Base-by-base conservation (phyloP, 306 rosid species). In the Ammopiptanthus mongolicus region DNA sequence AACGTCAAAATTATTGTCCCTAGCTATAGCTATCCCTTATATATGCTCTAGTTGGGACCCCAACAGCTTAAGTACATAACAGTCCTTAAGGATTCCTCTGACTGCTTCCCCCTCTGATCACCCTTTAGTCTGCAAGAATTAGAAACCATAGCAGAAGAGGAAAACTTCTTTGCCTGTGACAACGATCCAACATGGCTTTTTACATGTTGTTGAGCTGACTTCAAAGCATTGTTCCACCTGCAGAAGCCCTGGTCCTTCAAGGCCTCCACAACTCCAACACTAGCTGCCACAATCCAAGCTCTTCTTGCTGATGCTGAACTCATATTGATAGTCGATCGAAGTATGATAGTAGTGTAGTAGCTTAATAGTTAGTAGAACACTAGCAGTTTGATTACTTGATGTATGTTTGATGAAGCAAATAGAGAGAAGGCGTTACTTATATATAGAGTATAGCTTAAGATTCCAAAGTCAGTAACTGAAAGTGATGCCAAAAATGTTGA, bases 11-110 rank as follows among this genome's bases (percentile, higher is more conserved):
- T n/a, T n/a, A n/a, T n/a, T n/a, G n/a, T n/a, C n/a, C n/a, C n/a
- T n/a, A n/a, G n/a, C n/a, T n/a, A n/a, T 25, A 25, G 28, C 28
- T 1, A n/a, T n/a, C n/a, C n/a, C n/a, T n/a, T n/a, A n/a, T 3
- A 0, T 0, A 3, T 25, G 28, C 37, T 33, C 37, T 39, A 39
- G 44, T 39, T 39, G 44, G 44, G 44, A 39, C 12, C 44, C 44
- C 44, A 39, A 13, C 96, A 91, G 66, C 93, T 91, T 39, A 86
- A 67, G 77, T 89, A 91, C 96, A 91, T 87, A 63, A 87, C 89
- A 0, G 74, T 87, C 34, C 87, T 87, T 0, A 87, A 65, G 1
- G 97, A 91, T 39, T 91, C 92, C 34, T 91, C 91, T 5, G 95
- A 85, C 13, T 81, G 74, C 36, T 80, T 88, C 14, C 68, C 13